phyloP scores from a whole-genome alignment of 129 eudicot genomes.

The Lactuca saligna region DNA sequence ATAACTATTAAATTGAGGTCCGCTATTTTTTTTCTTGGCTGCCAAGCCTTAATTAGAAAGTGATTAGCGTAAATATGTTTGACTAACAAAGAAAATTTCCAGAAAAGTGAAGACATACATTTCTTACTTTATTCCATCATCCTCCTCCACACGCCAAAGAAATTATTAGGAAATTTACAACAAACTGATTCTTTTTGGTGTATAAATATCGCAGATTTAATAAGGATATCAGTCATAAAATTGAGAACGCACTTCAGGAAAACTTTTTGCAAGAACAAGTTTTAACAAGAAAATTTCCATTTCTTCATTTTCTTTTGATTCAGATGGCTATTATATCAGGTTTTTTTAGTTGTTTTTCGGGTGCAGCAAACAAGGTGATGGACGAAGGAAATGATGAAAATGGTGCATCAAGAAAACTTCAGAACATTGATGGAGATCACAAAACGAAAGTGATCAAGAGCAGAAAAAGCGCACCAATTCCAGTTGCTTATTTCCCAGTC shows the following conservation, averaged over 20 bases:
- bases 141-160: conserved; percentile 1
- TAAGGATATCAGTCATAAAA: not conserved
- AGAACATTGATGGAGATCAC: conserved; percentile 1
- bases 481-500: not conserved
- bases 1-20: too few relatives aligned
- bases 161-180: not conserved
- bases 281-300: not conserved
- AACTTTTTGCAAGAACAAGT: not conserved
- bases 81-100: not conserved
- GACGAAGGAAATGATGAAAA: conserved; percentile 5
- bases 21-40: too few relatives aligned
- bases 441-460: not conserved
- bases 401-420: conserved; percentile 3
- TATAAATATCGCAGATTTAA: conserved; percentile 7
- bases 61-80: not conserved
- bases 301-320: not conserved
- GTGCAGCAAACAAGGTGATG: conserved; percentile 11
- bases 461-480: conserved; percentile 22
- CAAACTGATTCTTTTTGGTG: not conserved
- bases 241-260: not conserved
- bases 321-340: conserved; percentile 19
- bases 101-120: too few relatives aligned
- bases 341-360: conserved; percentile 15
- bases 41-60: too few relatives aligned
- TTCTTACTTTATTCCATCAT: not conserved